Base-by-base conservation (phyloP, 2,329 filamentous ascomycete genomes). In the Penicillium sp. region DNA sequence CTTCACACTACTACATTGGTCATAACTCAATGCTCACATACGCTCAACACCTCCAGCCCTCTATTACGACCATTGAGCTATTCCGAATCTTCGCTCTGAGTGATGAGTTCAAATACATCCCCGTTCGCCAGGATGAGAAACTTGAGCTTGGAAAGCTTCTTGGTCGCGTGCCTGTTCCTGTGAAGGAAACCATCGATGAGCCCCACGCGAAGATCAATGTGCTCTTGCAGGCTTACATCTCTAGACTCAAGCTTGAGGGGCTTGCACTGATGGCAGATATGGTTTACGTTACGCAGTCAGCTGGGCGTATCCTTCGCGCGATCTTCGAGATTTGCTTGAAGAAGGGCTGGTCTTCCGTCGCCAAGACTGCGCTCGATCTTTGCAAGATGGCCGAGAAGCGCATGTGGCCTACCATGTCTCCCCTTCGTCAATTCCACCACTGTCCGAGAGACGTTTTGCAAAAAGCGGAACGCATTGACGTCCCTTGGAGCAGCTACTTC, bases 341-440 rank as follows among this genome's bases (percentile, higher is more conserved):
- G 74, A 96, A 96, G 72, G 92, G 92, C 29, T 99, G 92, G 92
- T 84, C 93, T 0, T 86, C 84, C 13, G 93, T 97, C 3, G 89
- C 93, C 8, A 95, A 93, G 74, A 89, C 87, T 54, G 91, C 93
- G 0, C 77, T 99, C 35, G 89, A 95, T 62, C 80, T 99, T 45
- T 99, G 95, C 75, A 99, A 99, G 75, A 97, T 95, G 89, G 93
- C 92, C 0, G 93, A 99, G 76, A 95, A 95, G 78, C 82, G 95
- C 41, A 99, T 99, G 95, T 99, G 93, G 93, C 91, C 92, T 12
- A 97, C 92, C 5, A 99, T 97, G 93, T 89, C 89, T 31, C 93
- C 95, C 10, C 77, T 99, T 28, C 83, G 93, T 46, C 93, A 99
- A 64, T 99, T 99, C 65, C 82, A 87, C 3, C 75, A 77, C 33